phyloP scores from a whole-genome alignment of 768 basidiomycete genomes.

The Suillus spraguei region DNA sequence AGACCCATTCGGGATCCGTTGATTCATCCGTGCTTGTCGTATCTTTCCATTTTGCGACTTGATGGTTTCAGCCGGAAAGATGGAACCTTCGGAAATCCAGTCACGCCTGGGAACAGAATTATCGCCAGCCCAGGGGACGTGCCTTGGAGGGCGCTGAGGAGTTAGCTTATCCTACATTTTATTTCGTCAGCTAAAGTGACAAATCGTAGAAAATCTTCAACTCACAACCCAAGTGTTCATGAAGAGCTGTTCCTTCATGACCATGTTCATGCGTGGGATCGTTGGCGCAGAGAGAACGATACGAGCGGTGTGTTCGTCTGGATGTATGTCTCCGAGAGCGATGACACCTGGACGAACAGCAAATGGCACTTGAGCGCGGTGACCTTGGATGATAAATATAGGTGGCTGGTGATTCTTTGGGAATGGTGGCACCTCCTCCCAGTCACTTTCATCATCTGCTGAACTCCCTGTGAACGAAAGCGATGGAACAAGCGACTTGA shows the following conservation, averaged over 20 bases:
- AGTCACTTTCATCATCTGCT: conserved; percentile 16
- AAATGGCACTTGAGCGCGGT: conserved; percentile 28
- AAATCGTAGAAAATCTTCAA: conserved; percentile 3
- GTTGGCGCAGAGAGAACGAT: conserved; percentile 34
- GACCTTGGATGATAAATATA: conserved; percentile 28
- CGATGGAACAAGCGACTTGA: neutral
- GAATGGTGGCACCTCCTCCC: conserved; percentile 34
- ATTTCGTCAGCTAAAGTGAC: conserved; percentile 14
- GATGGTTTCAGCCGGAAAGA: conserved; percentile 26
- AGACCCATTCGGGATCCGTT: neutral
- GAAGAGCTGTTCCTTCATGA: conserved; percentile 37
- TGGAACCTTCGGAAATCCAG: conserved; percentile 35
- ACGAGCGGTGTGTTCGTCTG: conserved; percentile 20
- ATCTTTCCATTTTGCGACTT: conserved; percentile 12
- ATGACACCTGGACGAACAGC: conserved; percentile 22
- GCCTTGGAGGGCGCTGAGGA: conserved; percentile 26
- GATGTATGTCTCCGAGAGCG: conserved; percentile 22
- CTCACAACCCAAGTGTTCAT: conserved; percentile 39
- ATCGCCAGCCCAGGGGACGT: conserved; percentile 33
- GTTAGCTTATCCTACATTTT: conserved; percentile 23
- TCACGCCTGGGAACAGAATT: conserved; percentile 19
- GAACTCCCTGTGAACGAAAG: conserved; percentile 1
- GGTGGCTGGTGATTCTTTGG: conserved; percentile 28
- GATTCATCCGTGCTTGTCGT: conserved; percentile 4
- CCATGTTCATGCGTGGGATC: conserved; percentile 36